phyloP scores from a whole-genome alignment of 2,329 filamentous ascomycete genomes.

The Eutypella sp. region DNA sequence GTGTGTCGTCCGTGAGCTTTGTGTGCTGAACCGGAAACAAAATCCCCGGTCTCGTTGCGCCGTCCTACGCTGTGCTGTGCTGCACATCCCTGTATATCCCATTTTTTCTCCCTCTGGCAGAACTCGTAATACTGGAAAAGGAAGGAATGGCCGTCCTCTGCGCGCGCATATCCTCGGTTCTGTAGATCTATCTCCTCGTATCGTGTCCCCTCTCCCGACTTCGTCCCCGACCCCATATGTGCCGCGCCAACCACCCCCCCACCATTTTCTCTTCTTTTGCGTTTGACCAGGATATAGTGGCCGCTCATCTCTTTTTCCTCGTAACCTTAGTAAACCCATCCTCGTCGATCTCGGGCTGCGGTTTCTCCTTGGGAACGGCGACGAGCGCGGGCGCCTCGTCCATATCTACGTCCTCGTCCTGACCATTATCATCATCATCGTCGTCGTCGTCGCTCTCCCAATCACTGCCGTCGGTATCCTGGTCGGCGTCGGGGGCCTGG shows the following conservation, averaged over 20 bases:
- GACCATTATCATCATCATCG: slow-evolving; percentile 50
- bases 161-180: no score
- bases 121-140: slow-evolving; percentile 10
- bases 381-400: slow-evolving; percentile 62
- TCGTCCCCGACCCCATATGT: not conserved
- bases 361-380: slow-evolving; percentile 54
- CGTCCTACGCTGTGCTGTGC: no score
- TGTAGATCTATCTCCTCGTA: no score
- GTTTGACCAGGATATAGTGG: slow-evolving; percentile 1
- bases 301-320: slow-evolving; percentile 53
- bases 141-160: slow-evolving; percentile 3
- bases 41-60: slow-evolving; percentile 12
- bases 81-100: slow-evolving; percentile 23
- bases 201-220: not conserved
- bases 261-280: slow-evolving; percentile 7
- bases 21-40: slow-evolving; percentile 12
- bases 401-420: slow-evolving; percentile 60
- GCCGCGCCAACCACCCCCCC: not conserved
- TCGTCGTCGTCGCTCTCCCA: slow-evolving; percentile 57
- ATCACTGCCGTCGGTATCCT: slow-evolving; percentile 42
- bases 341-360: slow-evolving; percentile 68
- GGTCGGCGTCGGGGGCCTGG: slow-evolving; percentile 22
- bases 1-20: no score
- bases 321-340: slow-evolving; percentile 77
- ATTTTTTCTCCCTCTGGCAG: slow-evolving; percentile 15